Evolutionary conservation across 2,329 filamentous ascomycete species (phyloP).

Genomic region (Sporothrix protearum): DNA sequence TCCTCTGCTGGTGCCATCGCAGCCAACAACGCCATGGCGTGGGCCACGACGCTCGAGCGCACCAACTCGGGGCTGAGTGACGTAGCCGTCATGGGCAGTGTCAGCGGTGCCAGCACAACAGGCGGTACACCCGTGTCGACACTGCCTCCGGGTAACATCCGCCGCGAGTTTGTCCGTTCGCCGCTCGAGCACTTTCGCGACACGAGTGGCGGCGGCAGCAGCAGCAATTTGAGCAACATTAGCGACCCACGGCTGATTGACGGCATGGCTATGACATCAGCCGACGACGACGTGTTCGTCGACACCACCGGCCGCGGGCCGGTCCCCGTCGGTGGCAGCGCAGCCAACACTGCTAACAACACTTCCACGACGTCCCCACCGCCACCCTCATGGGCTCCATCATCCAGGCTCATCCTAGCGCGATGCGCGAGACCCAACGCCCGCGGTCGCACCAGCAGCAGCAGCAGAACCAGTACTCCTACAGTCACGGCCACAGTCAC

Average conservation of each 20-base stretch:
- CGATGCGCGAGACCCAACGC: slow-evolving; percentile 38
- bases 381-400: slow-evolving; percentile 26
- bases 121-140: slow-evolving; percentile 9
- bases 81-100: slow-evolving; percentile 34
- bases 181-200: slow-evolving; percentile 21
- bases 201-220: slow-evolving; percentile 2
- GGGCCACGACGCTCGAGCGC: slow-evolving; percentile 44
- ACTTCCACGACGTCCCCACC: background rate
- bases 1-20: slow-evolving; percentile 34
- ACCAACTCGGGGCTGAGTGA: slow-evolving; percentile 53
- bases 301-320: slow-evolving; percentile 63
- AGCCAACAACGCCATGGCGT: slow-evolving; percentile 29
- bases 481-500: background rate
- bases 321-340: slow-evolving; percentile 42
- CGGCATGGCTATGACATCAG: slow-evolving; percentile 50
- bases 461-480: slow-evolving; percentile 25
- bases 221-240: slow-evolving; percentile 24
- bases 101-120: slow-evolving; percentile 22
- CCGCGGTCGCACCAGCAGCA: slow-evolving; percentile 35
- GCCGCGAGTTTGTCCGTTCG: slow-evolving; percentile 16
- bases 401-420: slow-evolving; percentile 39
- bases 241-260: slow-evolving; percentile 63
- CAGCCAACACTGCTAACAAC: background rate
- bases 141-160: background rate
- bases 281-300: slow-evolving; percentile 53